Base-by-base conservation (phyloP, 805 yeast genomes). In the Yarrowia phangngaensis region DNA sequence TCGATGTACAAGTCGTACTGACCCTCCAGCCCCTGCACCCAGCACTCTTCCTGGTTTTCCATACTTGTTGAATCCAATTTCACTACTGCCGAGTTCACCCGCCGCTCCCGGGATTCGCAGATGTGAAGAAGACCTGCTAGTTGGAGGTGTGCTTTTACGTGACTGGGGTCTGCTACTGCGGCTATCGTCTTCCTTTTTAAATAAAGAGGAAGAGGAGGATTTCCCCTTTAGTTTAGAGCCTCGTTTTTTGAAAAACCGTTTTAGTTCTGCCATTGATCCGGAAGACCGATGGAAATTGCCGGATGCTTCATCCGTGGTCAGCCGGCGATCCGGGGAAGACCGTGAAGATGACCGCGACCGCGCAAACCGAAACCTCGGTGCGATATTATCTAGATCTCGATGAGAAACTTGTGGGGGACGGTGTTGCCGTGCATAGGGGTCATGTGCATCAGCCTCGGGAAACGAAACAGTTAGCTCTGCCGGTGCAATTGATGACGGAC, bases 11-110 rank as follows among this genome's bases (percentile, higher is more conserved):
- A 88, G 70, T 58, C 80, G 79, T 24, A 89, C 97, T 12, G 82
- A 75, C 4, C 97, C 97, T 41, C 97, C 97, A 2, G 96, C 96
- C 48, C 97, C 97, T 15, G 92, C 92, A 50, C 96, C 97, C 38
- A 89, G 71, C 52, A 78, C 84, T 54, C 87, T 90, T 47, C 95
- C 95, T 49, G 83, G 80, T 62, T 81, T 84, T 45, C 82, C 77
- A 64, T 87, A 88, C 48, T 41, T 41, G 20, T 28, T 29, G 11
- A 41, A 41, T 4, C 48, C 48, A 7, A 29, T 16, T 4, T 32
- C 23, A 8, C n/a, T n/a, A n/a, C n/a, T n/a, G n/a, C n/a, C n/a
- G n/a, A n/a, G n/a, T n/a, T n/a, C n/a, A n/a, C n/a, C n/a, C n/a
- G n/a, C n/a, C 27, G 9, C 11, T 9, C 28, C 17, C 2, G 48